Evolutionary conservation across 345 rosid genomes (phyloP).

Genomic region (Euphorbia tirucalli): DNA sequence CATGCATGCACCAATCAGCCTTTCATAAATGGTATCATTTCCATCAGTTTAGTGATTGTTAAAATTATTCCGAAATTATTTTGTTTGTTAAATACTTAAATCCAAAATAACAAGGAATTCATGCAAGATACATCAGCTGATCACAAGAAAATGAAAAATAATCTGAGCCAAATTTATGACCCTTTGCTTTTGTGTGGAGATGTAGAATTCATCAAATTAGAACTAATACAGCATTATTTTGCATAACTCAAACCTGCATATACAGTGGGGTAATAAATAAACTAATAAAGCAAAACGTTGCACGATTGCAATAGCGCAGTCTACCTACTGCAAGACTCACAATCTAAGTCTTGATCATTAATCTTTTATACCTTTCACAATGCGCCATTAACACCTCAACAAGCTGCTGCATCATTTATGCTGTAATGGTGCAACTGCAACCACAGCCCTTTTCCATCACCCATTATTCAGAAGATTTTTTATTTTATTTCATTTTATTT

Average conservation of each 20-base stretch:
- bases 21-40: neutral
- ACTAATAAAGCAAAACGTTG: neutral
- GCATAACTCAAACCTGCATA: neutral
- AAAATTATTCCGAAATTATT: slow-evolving; percentile 5
- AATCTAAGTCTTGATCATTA: neutral
- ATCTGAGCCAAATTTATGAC: neutral
- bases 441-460: neutral
- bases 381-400: neutral
- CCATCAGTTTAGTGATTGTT: neutral
- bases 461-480: neutral
- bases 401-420: slow-evolving; percentile 1
- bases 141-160: neutral
- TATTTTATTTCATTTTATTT: too few species aligned
- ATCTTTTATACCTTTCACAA: neutral
- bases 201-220: neutral
- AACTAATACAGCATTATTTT: neutral
- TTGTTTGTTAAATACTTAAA: neutral
- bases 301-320: neutral
- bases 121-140: neutral
- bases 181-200: neutral
- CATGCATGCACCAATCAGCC: neutral
- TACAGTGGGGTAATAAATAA: neutral
- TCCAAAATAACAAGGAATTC: neutral
- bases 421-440: neutral
- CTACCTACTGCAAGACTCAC: neutral